A percentile compares a stretch with the other conserved stretches of the same genome.
Conservation (phyloP, 768 basidiomycete genomes). For the Dioszegia hungarica region DNA sequence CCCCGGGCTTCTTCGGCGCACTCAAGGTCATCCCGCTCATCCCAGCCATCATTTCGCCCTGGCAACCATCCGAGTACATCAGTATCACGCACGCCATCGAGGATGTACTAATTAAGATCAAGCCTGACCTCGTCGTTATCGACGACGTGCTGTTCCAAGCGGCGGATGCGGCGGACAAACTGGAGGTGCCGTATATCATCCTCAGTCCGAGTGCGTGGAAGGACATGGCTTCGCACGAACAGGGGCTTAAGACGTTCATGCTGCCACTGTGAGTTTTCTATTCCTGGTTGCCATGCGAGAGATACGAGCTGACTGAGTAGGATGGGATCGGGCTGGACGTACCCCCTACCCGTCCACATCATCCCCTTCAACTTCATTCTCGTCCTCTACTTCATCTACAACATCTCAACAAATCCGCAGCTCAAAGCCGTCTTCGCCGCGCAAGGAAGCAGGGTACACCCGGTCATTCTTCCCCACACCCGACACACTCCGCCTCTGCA, state of each 20-base stretch:
- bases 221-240: no score
- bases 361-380: constrained; percentile 7
- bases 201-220: constrained; percentile 23
- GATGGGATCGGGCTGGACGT: constrained; percentile 12
- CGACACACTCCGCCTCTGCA: constrained; percentile 6
- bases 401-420: constrained; percentile 3
- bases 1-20: background rate
- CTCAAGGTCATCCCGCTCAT: background rate
- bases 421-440: constrained; percentile 10
- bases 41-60: background rate
- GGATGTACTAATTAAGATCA: background rate
- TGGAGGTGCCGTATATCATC: background rate
- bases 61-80: constrained; percentile 10
- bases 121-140: constrained; percentile 14
- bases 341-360: constrained; percentile 15
- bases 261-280: no score
- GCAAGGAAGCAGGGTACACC: constrained; percentile 13
- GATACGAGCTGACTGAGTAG: constrained; percentile 3
- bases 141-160: constrained; percentile 5
- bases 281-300: no score
- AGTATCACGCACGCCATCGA: constrained; percentile 2
- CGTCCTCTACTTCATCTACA: background rate
- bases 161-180: constrained; percentile 12
- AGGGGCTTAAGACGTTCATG: no score
- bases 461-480: constrained; percentile 5